Base-by-base conservation (phyloP, 352 stramenopile genomes). In the Globisporangium nagaii region DNA sequence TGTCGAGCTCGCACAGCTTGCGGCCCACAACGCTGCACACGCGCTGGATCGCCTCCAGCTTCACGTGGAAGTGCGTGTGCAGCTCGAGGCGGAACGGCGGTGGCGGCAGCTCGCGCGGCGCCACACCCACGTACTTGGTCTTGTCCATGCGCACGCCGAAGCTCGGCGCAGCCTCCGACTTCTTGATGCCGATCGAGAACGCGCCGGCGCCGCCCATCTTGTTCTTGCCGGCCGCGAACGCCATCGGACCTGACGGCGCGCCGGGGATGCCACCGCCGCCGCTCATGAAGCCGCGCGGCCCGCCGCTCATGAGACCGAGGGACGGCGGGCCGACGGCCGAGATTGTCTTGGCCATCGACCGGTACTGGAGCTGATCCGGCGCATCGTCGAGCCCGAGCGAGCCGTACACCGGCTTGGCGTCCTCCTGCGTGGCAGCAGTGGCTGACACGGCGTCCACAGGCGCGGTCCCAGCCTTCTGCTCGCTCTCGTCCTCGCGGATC, bases 31-130 rank as follows among this genome's bases (percentile, higher is more conserved):
- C 68, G 13, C 71, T 76, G 42, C 84, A 87, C n/a, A 92, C 69
- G 34, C 84, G 81, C 62, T 83, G 71, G n/a, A 86, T 79, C 20
- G 75, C 63, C 50, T 88, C 75, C 39, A 74, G 68, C 66, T 92
- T 94, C n/a, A 86, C 72, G 58, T 91, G 81, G 62, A 94, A 94
- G 58, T 94, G 84, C 53, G 84, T 92, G 70, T 94, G 84, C 65
- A 90, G 69, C 66, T 94, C 84, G 15, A 94, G 67, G 17, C 84
- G 84, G 61, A 94, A 94, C 7, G 84, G 84, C 2, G 81, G 61
- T 4, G 79, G 77, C 31, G 84, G 84, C n/a, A 94, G 58, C 28
- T 87, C 73, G 28, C 81, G 75, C 9, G 78, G 75, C 13, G 63
- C 62, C 47, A 86, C 76, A 46, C 73, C 73, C n/a, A 86, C 68